Base-by-base conservation (phyloP, 116 monocot genomes). In the Zostera marina region DNA sequence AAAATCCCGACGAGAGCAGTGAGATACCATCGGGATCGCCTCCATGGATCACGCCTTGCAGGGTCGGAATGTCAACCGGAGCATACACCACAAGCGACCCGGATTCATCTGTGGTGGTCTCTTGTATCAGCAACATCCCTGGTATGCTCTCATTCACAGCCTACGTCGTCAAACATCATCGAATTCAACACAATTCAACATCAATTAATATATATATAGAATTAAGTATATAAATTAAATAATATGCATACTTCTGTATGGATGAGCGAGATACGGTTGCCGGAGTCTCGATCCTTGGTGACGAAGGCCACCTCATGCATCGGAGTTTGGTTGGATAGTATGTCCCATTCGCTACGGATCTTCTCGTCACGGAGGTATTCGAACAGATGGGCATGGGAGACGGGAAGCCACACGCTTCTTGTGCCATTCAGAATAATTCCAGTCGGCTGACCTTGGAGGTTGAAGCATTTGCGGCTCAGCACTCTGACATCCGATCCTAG, bases 291-390 rank as follows among this genome's bases (percentile, higher is more conserved):
- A 16, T 91, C 98, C 68, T 98, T 98, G 67, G 81, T 72, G 39
- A 98, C 83, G 62, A 78, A 83, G 8, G 81, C 81, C 77, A 90
- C 75, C 80, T 98, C 83, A 70, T 87, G 91, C 98, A 98, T 91
- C 5, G 90, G 98, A 12, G 83, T 87, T 23, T 91, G 91, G 47
- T 87, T 83, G 53, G 85, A 82, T 22, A 96, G 77, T 20, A 96
- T 96, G 66, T 96, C 89, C 96, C 96, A 96, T 75, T 89, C 73
- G 65, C 82, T 78, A 11, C 96, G 79, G 7, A 85, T 70, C 22
- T 68, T 40, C 76, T 76, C 85, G 60, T 96, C 76, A 1, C 83
- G 74, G 19, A 96, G 70, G 74, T 89, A 96, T 51, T 89, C 85
- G 58, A 96, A 96, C 10, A 96, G 63, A 0, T 78, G 77, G 17